Evolutionary conservation across 441 rosid species (phyloP).

Genomic region (Manihot esculenta): DNA sequence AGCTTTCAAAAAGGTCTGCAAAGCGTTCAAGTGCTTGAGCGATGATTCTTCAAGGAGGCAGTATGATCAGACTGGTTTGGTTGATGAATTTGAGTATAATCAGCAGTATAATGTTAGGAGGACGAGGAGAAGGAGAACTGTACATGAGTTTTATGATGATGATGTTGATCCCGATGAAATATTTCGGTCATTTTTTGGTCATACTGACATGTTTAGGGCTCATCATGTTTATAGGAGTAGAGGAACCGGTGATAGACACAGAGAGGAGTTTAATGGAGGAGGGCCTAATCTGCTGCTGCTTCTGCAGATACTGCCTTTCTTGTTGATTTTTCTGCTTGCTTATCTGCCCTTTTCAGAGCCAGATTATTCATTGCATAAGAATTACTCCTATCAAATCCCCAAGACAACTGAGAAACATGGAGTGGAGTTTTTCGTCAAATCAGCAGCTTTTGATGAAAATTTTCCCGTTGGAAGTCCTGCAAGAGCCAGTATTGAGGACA

Average conservation of each 20-base stretch:
- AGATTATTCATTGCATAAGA: slow-evolving; percentile 58
- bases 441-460: slow-evolving; percentile 64
- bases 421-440: slow-evolving; percentile 72
- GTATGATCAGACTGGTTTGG: slow-evolving; percentile 72
- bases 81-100: slow-evolving; percentile 62
- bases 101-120: slow-evolving; percentile 38
- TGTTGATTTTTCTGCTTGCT: slow-evolving; percentile 64
- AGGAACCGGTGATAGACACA: slow-evolving; percentile 33
- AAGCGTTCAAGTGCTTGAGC: slow-evolving; percentile 88
- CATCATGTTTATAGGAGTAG: slow-evolving; percentile 54
- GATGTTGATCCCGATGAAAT: slow-evolving; percentile 86
- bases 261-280: slow-evolving; percentile 48
- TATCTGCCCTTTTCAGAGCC: slow-evolving; percentile 83
- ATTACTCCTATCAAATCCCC: slow-evolving; percentile 57
- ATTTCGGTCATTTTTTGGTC: slow-evolving; percentile 73
- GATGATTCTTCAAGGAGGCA: slow-evolving; percentile 57
- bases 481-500: slow-evolving; percentile 56
- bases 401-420: slow-evolving; percentile 64
- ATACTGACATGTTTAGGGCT: slow-evolving; percentile 48
- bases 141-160: slow-evolving; percentile 59
- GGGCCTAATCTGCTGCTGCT: slow-evolving; percentile 62
- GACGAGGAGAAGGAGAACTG: slow-evolving; percentile 39
- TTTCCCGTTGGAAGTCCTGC: slow-evolving; percentile 52
- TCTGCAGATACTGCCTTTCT: slow-evolving; percentile 74
- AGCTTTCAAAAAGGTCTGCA: slow-evolving; percentile 74